Base-by-base conservation (phyloP, 2,329 filamentous ascomycete species). In the Microcyclospora tardicrescens region DNA sequence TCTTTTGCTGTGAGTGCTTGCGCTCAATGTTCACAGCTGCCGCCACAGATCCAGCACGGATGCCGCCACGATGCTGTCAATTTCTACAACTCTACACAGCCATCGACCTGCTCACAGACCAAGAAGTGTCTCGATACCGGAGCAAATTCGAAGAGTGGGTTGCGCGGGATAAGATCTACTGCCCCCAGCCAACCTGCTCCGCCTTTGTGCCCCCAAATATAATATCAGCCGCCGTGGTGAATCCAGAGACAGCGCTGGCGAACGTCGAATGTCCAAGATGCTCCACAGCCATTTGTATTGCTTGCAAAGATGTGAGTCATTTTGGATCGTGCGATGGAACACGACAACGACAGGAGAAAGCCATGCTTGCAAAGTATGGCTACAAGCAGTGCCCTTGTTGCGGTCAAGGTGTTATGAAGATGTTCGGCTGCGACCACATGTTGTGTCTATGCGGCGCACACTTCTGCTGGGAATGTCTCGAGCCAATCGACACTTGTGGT, bases 361-460 rank as follows among this genome's bases (percentile, higher is more conserved):
- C 56, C 5, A 48, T 66, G 28, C 52, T 72, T 2, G 54, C 57
- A 35, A 55, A 51, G 32, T 68, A 62, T 55, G 62, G 65, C 3
- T 66, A 69, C 50, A 72, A 69, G 49, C 56, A 60, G 8, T 73
- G 69, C 39, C 69, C 69, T 0, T 64, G 64, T 38, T 72, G 69
- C 43, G 56, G 60, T 1, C 56, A 63, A n/a, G 68, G 63, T 8
- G 52, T 72, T 12, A 60, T 61, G 43, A 60, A 61, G 38, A 68
- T 71, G 61, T 65, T 48, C 41, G 69, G 69, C 6, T 73, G 69
- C 46, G 50, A 52, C 28, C 65, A 69, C 36, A 64, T 72, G 46
- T 51, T 60, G 37, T 72, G 69, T 40, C 52, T 56, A 11, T 72
- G 69, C 39, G 67, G 68, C 10, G 64, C 65, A 8, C 61, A 69